Evolutionary conservation across 257 asterid genomes (phyloP), one percentile per base, ranked within the genome.

Genomic region (Nemophila menziesii): DNA sequence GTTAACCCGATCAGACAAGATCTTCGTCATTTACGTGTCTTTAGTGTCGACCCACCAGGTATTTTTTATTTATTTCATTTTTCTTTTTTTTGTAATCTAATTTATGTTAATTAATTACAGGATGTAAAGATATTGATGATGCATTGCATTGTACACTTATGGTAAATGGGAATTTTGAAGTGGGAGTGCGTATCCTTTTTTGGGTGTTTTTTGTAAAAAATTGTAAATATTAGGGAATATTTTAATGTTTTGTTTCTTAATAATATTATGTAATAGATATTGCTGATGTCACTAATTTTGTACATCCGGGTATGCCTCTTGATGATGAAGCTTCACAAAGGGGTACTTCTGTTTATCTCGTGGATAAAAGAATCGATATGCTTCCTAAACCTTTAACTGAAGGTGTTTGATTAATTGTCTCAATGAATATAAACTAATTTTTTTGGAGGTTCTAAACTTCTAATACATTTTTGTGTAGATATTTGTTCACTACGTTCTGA

Each of bases 21-120:
- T 61, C 61, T 90, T 66, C 93, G 96, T 43, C 80, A 79, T 44
- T 52, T 85, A 26, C 85, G 89, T 57, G 92, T 85, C 57, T 90
- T 79, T 69, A 90, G 99, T 62, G 99, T 90, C 71, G 96, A 90
- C 57, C 99, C 99, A 60, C 99, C 96, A 72, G 98, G 98, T 89
- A 64, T 48, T 37, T 56, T 45, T 8, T 54, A 20, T 12, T 43
- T 22, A 53, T 10, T 29, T 29, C 17, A 51, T 44, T 15, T 27
- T 24, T 66, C 44, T 3, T 16, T 14, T 29, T 27, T 51, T 46
- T 58, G 41, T 51, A 44, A 37, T 21, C 26, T 18, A 40, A 40
- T 29, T 45, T 22, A 27, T 18, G 39, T 40, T 33, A 34, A 39
- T 57, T 27, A 39, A 69, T 48, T 72, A 64, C 75, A 90, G 96